Evolutionary conservation across 352 stramenopile genomes (phyloP).

Genomic region (Pythium pyrilobum): DNA sequence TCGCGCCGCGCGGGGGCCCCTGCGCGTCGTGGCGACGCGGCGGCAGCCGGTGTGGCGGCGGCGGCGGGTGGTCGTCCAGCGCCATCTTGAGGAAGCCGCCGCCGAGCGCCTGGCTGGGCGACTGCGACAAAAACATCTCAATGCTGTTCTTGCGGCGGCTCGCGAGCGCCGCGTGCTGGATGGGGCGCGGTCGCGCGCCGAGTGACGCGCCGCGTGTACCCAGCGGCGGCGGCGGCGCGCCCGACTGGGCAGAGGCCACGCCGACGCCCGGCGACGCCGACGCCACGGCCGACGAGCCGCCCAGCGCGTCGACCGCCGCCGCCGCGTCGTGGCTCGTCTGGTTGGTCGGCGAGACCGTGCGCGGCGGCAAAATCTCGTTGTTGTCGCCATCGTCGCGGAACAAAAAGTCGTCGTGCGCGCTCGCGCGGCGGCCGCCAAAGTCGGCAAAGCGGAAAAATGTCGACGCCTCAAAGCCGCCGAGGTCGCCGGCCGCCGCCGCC

Average conservation of each 20-base stretch:
- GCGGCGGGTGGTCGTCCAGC: constrained; percentile 42
- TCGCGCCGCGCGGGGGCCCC: not conserved
- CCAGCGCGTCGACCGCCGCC: too few species aligned
- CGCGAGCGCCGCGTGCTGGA: constrained; percentile 3
- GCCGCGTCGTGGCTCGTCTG: constrained; percentile 31
- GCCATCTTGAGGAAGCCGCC: constrained; percentile 72
- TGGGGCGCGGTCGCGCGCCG: constrained; percentile 2
- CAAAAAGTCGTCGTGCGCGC: constrained; percentile 7
- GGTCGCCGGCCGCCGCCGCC: not conserved
- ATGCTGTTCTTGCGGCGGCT: constrained; percentile 82
- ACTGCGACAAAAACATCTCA: constrained; percentile 86
- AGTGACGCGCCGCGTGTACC: constrained; percentile 15
- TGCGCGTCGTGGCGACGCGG: constrained; percentile 6
- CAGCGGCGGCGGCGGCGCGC: not conserved
- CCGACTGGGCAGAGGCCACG: not conserved
- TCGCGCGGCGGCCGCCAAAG: not conserved
- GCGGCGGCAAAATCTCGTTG: constrained; percentile 27
- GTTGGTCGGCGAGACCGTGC: constrained; percentile 38
- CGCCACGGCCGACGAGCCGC: too few species aligned
- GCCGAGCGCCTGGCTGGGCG: constrained; percentile 67
- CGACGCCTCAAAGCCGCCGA: constrained; percentile 6
- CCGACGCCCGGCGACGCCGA: too few species aligned
- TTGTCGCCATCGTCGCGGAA: constrained; percentile 12
- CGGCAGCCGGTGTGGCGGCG: constrained; percentile 3
- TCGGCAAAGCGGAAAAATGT: constrained; percentile 13